Evolutionary conservation across 2,329 filamentous ascomycete genomes (phyloP).

Genomic region (Exserohilum rostratum): DNA sequence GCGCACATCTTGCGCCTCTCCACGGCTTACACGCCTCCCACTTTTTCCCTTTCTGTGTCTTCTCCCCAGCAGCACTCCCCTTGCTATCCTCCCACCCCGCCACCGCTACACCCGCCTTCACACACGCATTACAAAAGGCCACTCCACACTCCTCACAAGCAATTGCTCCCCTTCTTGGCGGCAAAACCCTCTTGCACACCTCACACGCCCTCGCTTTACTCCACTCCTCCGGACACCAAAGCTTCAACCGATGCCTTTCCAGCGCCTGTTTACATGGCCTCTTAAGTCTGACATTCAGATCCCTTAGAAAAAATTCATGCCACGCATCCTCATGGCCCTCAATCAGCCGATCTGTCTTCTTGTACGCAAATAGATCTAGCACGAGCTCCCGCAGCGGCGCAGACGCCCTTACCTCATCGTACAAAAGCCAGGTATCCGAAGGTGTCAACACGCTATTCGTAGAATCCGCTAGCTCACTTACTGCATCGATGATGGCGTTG

Average conservation of each 20-base stretch:
- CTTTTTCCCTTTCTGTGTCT: constrained; percentile 36
- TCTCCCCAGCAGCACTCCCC: constrained; percentile 14
- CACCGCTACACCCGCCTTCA: constrained; percentile 40
- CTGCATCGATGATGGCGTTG: constrained; percentile 53
- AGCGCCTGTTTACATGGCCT: constrained; percentile 52
- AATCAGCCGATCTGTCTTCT: constrained; percentile 58
- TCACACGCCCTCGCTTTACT: constrained; percentile 47
- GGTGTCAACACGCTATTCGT: constrained; percentile 59
- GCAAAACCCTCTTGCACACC: constrained; percentile 46
- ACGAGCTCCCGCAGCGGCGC: constrained; percentile 51
- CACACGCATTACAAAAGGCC: constrained; percentile 51
- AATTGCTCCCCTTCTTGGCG: constrained; percentile 47
- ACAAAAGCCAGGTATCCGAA: constrained; percentile 56
- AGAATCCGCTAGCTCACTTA: constrained; percentile 53
- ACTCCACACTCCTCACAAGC: constrained; percentile 51
- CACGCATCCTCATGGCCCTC: constrained; percentile 55
- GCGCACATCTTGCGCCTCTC: constrained; percentile 42
- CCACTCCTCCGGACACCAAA: constrained; percentile 49
- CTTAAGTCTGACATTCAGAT: too few species aligned
- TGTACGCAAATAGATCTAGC: constrained; percentile 59
- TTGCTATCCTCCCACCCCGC: constrained; percentile 28
- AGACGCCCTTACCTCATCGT: constrained; percentile 50
- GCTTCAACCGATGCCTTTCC: constrained; percentile 49
- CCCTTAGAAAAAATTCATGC: too few species aligned
- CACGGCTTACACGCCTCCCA: constrained; percentile 49